These are phyloP conservation scores for Eucalyptus curtisii DNA, from an alignment of 345 rosid genomes.

Conservation along the genomic window DNA sequence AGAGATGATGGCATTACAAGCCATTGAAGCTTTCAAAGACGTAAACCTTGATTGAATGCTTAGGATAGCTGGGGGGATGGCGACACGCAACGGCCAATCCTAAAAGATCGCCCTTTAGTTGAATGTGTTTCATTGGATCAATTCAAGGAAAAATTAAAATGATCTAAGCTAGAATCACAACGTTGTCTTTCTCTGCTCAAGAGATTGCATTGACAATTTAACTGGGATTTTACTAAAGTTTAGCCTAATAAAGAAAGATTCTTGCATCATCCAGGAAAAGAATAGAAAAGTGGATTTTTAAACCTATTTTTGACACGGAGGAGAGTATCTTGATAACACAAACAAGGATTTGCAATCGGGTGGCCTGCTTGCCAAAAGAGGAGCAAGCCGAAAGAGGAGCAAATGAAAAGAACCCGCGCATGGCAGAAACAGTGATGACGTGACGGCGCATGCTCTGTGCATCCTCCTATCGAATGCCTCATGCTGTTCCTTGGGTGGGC, in stretches of 20 bases:
- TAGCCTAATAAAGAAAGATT: neutral
- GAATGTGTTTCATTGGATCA: neutral
- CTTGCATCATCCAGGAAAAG: neutral
- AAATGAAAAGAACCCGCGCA: neutral
- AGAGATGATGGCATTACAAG: neutral
- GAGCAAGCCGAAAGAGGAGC: neutral
- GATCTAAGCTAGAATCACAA: neutral
- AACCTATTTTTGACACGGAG: neutral
- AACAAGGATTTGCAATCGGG: neutral
- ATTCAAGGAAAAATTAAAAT: neutral
- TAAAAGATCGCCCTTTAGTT: neutral
- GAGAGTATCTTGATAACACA: neutral
- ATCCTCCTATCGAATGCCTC: neutral
- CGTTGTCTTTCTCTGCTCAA: neutral
- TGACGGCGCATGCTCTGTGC: neutral
- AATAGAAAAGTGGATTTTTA: neutral
- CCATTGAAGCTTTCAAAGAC: neutral
- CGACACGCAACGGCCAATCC: neutral
- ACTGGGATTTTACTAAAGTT: neutral
- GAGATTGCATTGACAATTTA: neutral
- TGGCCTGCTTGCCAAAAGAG: neutral
- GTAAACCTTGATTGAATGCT: neutral
- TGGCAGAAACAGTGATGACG: neutral
- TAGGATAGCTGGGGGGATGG: neutral
- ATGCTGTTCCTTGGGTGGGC: neutral